Base-by-base conservation (phyloP, 306 rosid genomes). In the Abrus precatorius region DNA sequence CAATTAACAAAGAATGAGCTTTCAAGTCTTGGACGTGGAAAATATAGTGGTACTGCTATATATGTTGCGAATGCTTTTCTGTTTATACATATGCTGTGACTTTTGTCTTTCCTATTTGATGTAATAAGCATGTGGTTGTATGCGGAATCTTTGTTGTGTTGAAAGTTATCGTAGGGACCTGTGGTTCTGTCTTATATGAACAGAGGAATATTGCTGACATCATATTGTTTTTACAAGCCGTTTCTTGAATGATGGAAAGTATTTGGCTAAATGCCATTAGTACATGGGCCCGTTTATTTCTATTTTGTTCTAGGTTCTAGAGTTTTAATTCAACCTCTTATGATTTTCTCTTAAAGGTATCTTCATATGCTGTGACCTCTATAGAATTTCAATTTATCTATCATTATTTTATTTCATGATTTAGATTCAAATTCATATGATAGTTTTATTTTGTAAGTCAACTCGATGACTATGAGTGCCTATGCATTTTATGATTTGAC, bases 1-100 rank as follows among this genome's bases (percentile, higher is more conserved):
- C 97, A 86, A 84, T 80, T 95, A 81, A 87, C 91, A 38, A 95
- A 93, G 81, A 91, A 90, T 84, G 98, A 73, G 57, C 87, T 93
- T 86, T 91, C 97, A 74, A 87, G 90, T 80, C 82, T 89, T 85
- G 91, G 90, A 60, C 92, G 86, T 85, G 96, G 94, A 79, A 95
- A 95, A 82, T 93, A 87, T 73, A 95, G 98, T 75, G 99, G 98
- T 95, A 91, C 47, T 36, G 20, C 64, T 62, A 48, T 75, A 69
- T 75, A 56, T 83, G 34, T 71, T 76, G 52, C 61, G 78, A 43
- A 6, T 45, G 44, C 38, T 72, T 76, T 61, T 64, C 67, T 30
- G 55, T 82, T 9, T 57, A 61, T 66, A 78, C 71, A 7, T 75
- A 70, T 49, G 53, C 30, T 70, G 41, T 53, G 71, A 27, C 13